These are phyloP conservation scores for Miscanthus sacchariflorus DNA, from an alignment of 202 grass and related monocot species.

Conservation along the genomic window DNA sequence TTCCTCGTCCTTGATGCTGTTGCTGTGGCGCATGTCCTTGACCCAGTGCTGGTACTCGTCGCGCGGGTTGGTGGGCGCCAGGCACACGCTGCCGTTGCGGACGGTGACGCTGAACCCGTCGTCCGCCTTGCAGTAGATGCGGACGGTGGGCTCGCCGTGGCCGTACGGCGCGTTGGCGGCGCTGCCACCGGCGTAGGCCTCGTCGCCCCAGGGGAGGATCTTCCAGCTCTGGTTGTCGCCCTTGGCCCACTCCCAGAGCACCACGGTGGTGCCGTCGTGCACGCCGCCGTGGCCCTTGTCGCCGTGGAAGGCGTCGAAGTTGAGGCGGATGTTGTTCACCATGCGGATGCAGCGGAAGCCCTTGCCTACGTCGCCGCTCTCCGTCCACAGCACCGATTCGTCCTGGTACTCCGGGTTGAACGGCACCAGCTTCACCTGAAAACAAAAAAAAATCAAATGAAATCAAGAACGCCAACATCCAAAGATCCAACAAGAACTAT, in stretches of 20 bases:
- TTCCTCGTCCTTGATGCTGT: conserved; percentile 84
- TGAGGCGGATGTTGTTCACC: conserved; percentile 85
- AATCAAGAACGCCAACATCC: background rate
- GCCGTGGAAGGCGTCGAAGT: conserved; percentile 86
- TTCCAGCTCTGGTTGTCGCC: conserved; percentile 95
- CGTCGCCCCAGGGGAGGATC: conserved; percentile 77
- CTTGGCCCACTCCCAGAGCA: conserved; percentile 89
- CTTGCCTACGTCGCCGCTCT: conserved; percentile 76
- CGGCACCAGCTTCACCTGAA: conserved; percentile 78
- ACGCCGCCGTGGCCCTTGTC: conserved; percentile 89
- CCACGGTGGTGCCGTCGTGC: conserved; percentile 78
- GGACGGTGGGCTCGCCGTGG: conserved; percentile 66
- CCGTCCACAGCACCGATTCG: conserved; percentile 86
- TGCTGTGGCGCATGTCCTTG: conserved; percentile 90
- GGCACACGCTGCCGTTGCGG: conserved; percentile 53
- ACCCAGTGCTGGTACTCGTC: conserved; percentile 90
- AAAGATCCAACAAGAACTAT: background rate
- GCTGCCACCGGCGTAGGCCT: conserved; percentile 53
- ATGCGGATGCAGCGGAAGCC: conserved; percentile 92
- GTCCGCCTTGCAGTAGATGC: conserved; percentile 84
- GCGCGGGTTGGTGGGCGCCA: conserved; percentile 69
- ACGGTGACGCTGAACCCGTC: conserved; percentile 71
- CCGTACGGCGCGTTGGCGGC: conserved; percentile 36
- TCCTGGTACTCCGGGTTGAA: conserved; percentile 77
- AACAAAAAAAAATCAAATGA: background rate